Conservation (phyloP, 805 yeast species). For the Suhomyces xylopsoci region DNA sequence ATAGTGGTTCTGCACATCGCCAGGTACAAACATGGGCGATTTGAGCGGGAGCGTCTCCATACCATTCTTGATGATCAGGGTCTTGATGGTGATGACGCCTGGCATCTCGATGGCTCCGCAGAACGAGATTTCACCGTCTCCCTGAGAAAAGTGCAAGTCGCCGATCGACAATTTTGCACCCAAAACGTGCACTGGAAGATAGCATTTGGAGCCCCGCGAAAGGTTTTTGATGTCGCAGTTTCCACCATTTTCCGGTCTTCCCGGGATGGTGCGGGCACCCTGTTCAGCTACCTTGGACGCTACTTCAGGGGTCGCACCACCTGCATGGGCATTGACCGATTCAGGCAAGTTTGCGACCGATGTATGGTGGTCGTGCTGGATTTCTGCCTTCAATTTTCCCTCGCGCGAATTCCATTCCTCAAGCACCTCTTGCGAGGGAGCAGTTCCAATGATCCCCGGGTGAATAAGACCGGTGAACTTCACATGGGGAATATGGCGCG, state of each 20-base stretch:
- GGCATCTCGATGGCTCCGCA: conserved; percentile 57
- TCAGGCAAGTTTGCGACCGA: conserved; percentile 45
- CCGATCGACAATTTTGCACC: conserved; percentile 51
- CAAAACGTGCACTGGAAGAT: conserved; percentile 44
- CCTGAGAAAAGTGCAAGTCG: conserved; percentile 51
- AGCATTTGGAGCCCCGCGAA: conserved; percentile 48
- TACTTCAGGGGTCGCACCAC: conserved; percentile 30
- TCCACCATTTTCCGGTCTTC: conserved; percentile 53
- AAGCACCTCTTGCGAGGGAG: conserved; percentile 44
- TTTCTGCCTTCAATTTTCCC: conserved; percentile 29
- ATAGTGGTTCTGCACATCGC: conserved; percentile 47
- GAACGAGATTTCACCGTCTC: conserved; percentile 53
- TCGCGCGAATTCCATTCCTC: conserved; percentile 47
- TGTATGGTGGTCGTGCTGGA: conserved; percentile 27
- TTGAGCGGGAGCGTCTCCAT: conserved; percentile 38
- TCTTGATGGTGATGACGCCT: conserved; percentile 44
- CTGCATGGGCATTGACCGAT: conserved; percentile 37
- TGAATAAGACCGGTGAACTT: conserved; percentile 49
- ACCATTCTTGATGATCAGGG: conserved; percentile 42
- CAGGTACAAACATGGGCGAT: conserved; percentile 48
- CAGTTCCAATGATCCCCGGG: conserved; percentile 52
- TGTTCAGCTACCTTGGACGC: conserved; percentile 29
- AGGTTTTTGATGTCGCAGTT: conserved; percentile 52
- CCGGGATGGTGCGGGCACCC: conserved; percentile 55
- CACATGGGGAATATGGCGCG: conserved; percentile 50